Conservation (phyloP, 192 early-diverging fungal species). For the Coemansia sp. region DNA sequence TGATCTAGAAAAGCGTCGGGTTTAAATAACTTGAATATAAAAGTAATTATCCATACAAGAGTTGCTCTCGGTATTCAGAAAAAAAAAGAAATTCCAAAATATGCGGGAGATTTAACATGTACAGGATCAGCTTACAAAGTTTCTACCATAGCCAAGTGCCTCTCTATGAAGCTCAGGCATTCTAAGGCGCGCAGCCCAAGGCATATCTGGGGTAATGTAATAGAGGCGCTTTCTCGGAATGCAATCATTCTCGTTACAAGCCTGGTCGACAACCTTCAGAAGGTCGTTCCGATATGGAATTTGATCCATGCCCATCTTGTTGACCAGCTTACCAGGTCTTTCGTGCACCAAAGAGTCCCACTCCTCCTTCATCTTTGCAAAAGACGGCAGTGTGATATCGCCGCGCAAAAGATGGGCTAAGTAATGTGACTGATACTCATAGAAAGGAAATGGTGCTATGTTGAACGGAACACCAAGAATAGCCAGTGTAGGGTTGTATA, state of each 20-base stretch:
- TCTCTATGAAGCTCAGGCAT: no score
- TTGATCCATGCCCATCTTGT: slow-evolving; percentile 21
- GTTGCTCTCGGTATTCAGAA: no score
- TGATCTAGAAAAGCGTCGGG: no score
- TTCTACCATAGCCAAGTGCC: no score
- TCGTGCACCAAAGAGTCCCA: slow-evolving; percentile 6
- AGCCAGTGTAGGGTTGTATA: slow-evolving; percentile 53
- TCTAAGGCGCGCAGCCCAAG: not conserved
- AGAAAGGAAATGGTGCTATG: slow-evolving; percentile 60
- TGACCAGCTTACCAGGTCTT: not conserved
- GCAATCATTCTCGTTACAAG: not conserved
- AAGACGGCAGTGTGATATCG: slow-evolving; percentile 17
- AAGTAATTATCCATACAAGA: no score
- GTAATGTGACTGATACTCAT: slow-evolving; percentile 56
- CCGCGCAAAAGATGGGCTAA: slow-evolving; percentile 45
- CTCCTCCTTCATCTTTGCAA: slow-evolving; percentile 25
- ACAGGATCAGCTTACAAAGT: no score
- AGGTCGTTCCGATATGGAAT: slow-evolving; percentile 21
- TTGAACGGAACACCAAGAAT: slow-evolving; percentile 60
- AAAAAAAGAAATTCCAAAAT: no score
- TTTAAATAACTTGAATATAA: no score
- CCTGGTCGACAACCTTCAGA: slow-evolving; percentile 1
- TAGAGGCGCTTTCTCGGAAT: not conserved
- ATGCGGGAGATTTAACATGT: no score
- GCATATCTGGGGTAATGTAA: not conserved